Base-by-base conservation (phyloP, 768 basidiomycete genomes). In the Boletus reticuloceps region DNA sequence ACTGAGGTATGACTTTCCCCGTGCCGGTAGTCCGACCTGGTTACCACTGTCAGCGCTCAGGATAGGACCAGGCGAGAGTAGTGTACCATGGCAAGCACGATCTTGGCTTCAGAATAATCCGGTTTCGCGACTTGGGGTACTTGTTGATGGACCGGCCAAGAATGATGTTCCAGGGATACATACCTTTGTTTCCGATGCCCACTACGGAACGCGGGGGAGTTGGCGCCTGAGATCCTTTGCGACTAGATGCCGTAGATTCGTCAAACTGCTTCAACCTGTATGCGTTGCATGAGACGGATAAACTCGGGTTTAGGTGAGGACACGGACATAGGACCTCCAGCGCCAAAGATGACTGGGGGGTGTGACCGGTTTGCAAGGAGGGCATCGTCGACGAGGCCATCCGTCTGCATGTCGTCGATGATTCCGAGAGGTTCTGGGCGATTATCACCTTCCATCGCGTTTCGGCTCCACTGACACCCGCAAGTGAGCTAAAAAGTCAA, bases 31-130 rank as follows among this genome's bases (percentile, higher is more conserved):
- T 29, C 97, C 97, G 56, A 98, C 94, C 93, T 95, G 61, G 27
- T 47, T 29, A 19, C 47, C 16, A 25, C 9, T 22, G 17, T 54
- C 38, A 53, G 42, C 14, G 22, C 17, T 50, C 31, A 20, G 43
- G 17, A 40, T 39, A 53, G 47, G 20, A 31, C 41, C 25, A 40
- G 16, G 36, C 5, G 37, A 53, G 31, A 17, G 52, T 22, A 14
- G 54, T 74, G 47, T 50, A 94, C 96, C 92, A 98, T 98, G 4
- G 96, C 96, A 12, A 98, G 82, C 8, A 99, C 94, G 60, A 99
- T 97, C 82, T 98, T 99, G 37, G 93, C 92, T 68, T 98, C 95
- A 4, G 94, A 97, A 64, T 98, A 98, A 67, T 99, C 97, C 6
- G 97, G 97, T 71, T 96, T 98, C 51, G 91, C 89, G 45, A 96